Conservation (phyloP, 2,329 filamentous ascomycete genomes). For the Botrytis paeoniae region DNA sequence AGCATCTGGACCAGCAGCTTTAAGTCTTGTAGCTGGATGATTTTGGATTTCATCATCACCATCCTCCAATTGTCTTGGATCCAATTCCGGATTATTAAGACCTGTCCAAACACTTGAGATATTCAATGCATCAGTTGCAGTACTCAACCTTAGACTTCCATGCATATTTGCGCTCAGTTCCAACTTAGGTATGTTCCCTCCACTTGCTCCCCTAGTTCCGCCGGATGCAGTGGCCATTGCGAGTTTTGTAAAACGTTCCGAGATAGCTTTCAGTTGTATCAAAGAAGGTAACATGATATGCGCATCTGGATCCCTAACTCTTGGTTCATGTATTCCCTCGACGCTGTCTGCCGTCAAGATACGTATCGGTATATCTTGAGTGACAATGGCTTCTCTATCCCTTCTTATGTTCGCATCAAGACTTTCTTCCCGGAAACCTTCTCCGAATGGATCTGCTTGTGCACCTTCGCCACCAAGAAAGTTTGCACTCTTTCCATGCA, state of each 20-base stretch:
- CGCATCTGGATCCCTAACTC: constrained; percentile 86
- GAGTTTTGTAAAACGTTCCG: constrained; percentile 90
- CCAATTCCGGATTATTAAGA: constrained; percentile 82
- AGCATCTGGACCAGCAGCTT: constrained; percentile 69
- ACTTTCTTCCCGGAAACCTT: constrained; percentile 47
- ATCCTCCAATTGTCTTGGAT: constrained; percentile 68
- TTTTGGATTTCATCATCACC: constrained; percentile 66
- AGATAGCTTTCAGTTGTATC: constrained; percentile 86
- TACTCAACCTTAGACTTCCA: constrained; percentile 74
- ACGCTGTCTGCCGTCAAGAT: constrained; percentile 81
- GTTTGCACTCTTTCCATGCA: constrained; percentile 44
- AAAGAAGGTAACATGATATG: constrained; percentile 88
- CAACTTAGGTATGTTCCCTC: constrained; percentile 58
- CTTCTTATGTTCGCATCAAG: constrained; percentile 57
- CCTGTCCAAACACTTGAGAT: constrained; percentile 85
- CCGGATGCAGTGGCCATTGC: constrained; percentile 49
- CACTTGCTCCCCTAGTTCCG: constrained; percentile 25
- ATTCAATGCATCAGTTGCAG: constrained; percentile 78
- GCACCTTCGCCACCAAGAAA: constrained; percentile 31
- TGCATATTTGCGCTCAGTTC: constrained; percentile 94
- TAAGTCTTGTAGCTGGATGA: constrained; percentile 79
- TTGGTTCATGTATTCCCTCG: constrained; percentile 91
- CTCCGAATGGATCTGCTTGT: constrained; percentile 46
- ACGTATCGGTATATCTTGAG: constrained; percentile 92
- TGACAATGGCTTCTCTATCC: constrained; percentile 87